Conservation (phyloP, 768 basidiomycete species). For the Mrakia gelida region DNA sequence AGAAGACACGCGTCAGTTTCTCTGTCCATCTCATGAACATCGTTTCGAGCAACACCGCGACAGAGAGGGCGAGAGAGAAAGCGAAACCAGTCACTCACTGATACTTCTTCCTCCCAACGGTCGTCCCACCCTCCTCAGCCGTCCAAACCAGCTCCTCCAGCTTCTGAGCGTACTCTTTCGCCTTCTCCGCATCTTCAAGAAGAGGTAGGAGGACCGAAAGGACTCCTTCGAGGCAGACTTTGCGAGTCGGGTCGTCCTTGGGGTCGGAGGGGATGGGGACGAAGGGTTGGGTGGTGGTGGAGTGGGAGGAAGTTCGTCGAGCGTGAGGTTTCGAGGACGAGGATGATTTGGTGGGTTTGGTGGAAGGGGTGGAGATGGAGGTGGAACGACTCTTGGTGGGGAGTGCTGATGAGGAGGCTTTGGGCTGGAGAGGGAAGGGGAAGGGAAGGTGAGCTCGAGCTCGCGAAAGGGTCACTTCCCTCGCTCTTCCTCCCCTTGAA, state of each 20-base stretch:
- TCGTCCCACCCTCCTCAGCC: conserved; percentile 20
- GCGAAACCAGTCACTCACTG: conserved; percentile 1
- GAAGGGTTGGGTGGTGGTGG: not conserved
- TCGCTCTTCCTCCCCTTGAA: not conserved
- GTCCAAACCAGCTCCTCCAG: conserved; percentile 22
- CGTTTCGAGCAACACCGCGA: no score
- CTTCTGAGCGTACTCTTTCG: conserved; percentile 3
- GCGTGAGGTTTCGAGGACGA: not conserved
- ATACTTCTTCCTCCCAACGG: conserved; percentile 24
- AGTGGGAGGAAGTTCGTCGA: not conserved
- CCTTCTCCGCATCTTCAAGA: not conserved
- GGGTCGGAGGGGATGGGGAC: conserved; percentile 3
- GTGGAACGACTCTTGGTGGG: not conserved
- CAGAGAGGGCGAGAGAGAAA: no score
- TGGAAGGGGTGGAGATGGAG: not conserved
- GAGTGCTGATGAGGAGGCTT: not conserved
- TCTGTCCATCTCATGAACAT: no score
- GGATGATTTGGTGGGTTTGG: not conserved
- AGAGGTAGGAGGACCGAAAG: not conserved
- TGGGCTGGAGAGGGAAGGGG: not conserved
- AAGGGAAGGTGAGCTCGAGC: not conserved
- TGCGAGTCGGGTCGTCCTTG: conserved; percentile 4
- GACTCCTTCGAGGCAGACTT: conserved; percentile 4
- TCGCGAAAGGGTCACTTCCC: not conserved
- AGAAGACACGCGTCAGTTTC: no score